These are phyloP conservation scores for Jatropha curcas DNA, from an alignment of 345 rosid species.

Conservation along the genomic window DNA sequence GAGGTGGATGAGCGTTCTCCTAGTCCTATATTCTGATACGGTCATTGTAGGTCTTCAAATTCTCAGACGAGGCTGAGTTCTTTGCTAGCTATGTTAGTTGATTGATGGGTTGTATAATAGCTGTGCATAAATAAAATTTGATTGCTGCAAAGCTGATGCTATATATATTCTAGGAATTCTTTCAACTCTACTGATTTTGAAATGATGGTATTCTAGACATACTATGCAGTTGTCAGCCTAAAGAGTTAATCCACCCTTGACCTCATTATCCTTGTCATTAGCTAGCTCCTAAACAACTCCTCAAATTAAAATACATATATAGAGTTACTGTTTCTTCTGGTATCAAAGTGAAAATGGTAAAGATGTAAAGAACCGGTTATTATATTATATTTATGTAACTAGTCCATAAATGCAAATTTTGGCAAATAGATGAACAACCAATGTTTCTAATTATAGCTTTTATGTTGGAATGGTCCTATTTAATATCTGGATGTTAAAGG, in stretches of 20 bases:
- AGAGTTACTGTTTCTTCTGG: neutral
- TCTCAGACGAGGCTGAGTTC: conserved; percentile 2
- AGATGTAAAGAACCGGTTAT: neutral
- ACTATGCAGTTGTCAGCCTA: neutral
- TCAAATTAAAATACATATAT: neutral
- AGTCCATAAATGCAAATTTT: neutral
- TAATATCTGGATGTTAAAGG: neutral
- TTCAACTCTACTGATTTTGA: neutral
- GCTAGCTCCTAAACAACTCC: neutral
- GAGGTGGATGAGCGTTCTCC: conserved; percentile 1
- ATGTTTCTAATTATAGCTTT: neutral
- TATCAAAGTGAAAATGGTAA: neutral
- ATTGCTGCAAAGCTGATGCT: conserved; percentile 6
- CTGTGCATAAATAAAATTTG: neutral
- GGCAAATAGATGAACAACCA: too few relatives aligned
- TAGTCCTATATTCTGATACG: neutral
- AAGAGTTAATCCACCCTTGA: neutral
- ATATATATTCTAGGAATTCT: neutral
- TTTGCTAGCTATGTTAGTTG: neutral
- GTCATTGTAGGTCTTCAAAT: neutral
- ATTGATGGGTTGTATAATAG: too few relatives aligned
- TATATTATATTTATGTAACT: neutral
- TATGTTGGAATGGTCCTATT: neutral
- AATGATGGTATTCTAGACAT: neutral
- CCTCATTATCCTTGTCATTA: neutral